Evolutionary conservation across 139 green algal genomes (phyloP).

Genomic region (Micractinium sp.): DNA sequence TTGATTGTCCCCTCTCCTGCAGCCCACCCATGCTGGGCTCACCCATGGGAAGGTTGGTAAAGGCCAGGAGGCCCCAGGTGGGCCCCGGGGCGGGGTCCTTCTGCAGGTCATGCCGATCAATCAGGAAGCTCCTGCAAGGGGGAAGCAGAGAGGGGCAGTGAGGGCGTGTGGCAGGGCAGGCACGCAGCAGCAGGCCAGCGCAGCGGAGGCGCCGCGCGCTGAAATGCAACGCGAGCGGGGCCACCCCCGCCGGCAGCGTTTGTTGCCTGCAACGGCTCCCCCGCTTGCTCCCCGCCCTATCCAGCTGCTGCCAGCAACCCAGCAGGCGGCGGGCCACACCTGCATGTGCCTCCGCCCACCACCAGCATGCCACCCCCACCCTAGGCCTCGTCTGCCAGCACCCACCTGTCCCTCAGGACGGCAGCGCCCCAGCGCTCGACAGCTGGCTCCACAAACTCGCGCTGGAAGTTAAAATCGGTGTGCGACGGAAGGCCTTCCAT

Average conservation of each 20-base stretch:
- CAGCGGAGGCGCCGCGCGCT: neutral
- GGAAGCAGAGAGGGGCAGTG: neutral
- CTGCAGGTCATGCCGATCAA: conserved; percentile 12
- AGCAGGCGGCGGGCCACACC: too few species aligned
- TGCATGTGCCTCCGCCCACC: neutral
- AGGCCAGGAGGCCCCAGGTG: conserved; percentile 30
- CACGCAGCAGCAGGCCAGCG: neutral
- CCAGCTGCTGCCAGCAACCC: neutral
- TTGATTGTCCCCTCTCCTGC: too few species aligned
- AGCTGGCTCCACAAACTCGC: conserved; percentile 10
- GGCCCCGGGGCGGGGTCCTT: neutral
- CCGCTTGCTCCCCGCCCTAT: too few species aligned
- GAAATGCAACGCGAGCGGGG: neutral
- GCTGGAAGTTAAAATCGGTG: neutral
- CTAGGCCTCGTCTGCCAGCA: neutral
- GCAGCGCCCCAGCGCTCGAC: neutral
- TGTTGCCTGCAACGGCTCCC: neutral
- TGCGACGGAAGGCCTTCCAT: conserved; percentile 8
- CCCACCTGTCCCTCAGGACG: conserved; percentile 1
- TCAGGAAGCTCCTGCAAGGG: conserved; percentile 30
- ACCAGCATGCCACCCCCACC: neutral
- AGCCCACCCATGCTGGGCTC: too few species aligned
- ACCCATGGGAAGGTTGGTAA: neutral
- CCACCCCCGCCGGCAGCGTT: neutral
- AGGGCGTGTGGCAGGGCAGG: neutral